These are phyloP conservation scores for Leavenworthia alabamica DNA, from an alignment of 345 rosid species.

Conservation along the genomic window DNA sequence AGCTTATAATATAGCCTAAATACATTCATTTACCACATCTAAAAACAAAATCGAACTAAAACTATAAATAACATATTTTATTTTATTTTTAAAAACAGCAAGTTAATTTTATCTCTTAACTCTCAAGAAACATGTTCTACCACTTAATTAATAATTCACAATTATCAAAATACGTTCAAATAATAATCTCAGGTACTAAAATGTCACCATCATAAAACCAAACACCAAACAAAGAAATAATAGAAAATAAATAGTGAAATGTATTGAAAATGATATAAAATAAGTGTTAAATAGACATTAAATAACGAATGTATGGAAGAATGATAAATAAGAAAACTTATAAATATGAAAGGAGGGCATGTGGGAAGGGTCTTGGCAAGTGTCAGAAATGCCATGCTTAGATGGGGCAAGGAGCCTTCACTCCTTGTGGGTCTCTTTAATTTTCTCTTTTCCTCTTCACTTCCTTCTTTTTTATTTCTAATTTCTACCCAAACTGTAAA, in stretches of 20 bases:
- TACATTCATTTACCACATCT: not conserved
- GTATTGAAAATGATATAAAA: not conserved
- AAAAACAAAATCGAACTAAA: not conserved
- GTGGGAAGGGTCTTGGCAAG: slow-evolving; percentile 28
- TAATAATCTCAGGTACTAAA: not conserved
- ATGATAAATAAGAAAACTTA: not conserved
- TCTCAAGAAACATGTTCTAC: not conserved
- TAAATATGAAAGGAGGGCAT: not conserved
- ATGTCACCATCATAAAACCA: not conserved
- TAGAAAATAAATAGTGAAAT: not conserved
- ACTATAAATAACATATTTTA: not conserved
- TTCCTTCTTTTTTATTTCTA: not conserved
- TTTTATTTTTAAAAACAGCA: not conserved
- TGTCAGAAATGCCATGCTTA: slow-evolving; percentile 32
- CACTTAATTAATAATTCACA: not conserved
- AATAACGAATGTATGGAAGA: slow-evolving; percentile 20
- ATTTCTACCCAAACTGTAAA: not conserved
- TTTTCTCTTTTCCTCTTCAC: slow-evolving; percentile 25
- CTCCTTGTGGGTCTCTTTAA: slow-evolving; percentile 36
- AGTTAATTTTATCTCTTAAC: not conserved
- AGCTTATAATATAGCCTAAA: not conserved
- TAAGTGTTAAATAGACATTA: slow-evolving; percentile 6
- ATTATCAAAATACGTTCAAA: not conserved
- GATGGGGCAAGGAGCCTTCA: slow-evolving; percentile 31
- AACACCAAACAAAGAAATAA: not conserved